Conservation (phyloP, 2,329 filamentous ascomycete genomes). For the Rhinocladiella similis region DNA sequence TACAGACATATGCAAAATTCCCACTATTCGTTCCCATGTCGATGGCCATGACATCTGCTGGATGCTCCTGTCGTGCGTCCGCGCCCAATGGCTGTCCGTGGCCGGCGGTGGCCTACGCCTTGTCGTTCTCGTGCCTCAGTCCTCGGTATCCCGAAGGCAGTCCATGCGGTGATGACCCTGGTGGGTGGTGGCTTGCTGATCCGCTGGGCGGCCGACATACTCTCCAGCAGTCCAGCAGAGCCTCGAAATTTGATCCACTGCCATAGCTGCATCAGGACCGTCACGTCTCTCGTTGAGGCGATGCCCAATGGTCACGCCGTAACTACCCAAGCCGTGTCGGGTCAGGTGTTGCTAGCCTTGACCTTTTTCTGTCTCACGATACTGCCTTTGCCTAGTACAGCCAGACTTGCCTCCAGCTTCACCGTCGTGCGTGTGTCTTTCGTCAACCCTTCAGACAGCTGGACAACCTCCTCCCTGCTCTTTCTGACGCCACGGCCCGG, state of each 20-base stretch:
- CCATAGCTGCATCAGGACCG: conserved; percentile 18
- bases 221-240: conserved; percentile 17
- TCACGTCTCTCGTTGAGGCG: conserved; percentile 10
- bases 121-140: conserved; percentile 1
- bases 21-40: neutral
- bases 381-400: conserved; percentile 14
- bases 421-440: conserved; percentile 13
- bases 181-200: conserved; percentile 27
- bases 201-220: neutral
- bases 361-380: conserved; percentile 17
- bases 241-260: conserved; percentile 24
- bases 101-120: neutral
- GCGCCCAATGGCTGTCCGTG: neutral
- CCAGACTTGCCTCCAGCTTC: conserved; percentile 25
- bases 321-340: conserved; percentile 22
- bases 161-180: too few species aligned
- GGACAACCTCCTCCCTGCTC: conserved; percentile 39
- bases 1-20: neutral
- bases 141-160: too few species aligned
- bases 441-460: conserved; percentile 34
- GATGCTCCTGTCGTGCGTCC: neutral
- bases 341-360: conserved; percentile 6
- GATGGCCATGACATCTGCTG: neutral
- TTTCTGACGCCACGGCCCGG: conserved; percentile 27
- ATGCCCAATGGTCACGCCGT: conserved; percentile 20